Conservation (phyloP, 1,284 basidiomycete species). For the Stereum hirsutum region DNA sequence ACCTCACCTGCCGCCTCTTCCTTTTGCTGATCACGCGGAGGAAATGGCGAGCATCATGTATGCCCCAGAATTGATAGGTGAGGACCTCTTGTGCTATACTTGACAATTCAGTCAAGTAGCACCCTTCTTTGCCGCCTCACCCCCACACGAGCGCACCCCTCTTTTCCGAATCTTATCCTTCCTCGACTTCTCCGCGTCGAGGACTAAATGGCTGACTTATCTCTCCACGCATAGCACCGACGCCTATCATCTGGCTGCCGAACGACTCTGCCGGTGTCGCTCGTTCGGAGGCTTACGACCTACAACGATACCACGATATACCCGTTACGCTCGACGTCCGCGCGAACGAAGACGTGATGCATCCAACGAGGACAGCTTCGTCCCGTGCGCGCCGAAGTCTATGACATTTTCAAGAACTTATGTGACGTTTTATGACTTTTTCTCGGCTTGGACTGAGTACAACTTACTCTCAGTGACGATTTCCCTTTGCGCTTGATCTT, state of each 20-base stretch:
- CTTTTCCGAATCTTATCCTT: no score
- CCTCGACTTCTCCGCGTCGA: no score
- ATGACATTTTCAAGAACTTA: neutral
- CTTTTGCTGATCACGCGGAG: conserved; percentile 65
- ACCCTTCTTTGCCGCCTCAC: no score
- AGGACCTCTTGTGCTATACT: no score
- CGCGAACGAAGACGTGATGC: conserved; percentile 40
- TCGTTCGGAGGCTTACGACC: conserved; percentile 58
- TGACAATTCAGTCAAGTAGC: no score
- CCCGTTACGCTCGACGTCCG: conserved; percentile 57
- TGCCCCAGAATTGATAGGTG: conserved; percentile 70
- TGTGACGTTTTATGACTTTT: no score
- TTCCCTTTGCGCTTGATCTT: no score
- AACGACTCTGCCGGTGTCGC: conserved; percentile 66
- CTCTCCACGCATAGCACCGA: no score
- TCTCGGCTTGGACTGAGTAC: no score
- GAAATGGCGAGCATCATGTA: conserved; percentile 72
- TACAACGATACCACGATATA: conserved; percentile 62
- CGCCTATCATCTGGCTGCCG: conserved; percentile 74
- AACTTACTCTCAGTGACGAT: no score
- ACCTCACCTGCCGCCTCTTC: conserved; percentile 57
- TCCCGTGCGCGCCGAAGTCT: neutral
- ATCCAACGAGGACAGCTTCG: conserved; percentile 19
- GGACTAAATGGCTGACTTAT: no score
- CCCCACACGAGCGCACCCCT: no score